phyloP scores from a whole-genome alignment of 805 yeast species.

The Candida argentea region DNA sequence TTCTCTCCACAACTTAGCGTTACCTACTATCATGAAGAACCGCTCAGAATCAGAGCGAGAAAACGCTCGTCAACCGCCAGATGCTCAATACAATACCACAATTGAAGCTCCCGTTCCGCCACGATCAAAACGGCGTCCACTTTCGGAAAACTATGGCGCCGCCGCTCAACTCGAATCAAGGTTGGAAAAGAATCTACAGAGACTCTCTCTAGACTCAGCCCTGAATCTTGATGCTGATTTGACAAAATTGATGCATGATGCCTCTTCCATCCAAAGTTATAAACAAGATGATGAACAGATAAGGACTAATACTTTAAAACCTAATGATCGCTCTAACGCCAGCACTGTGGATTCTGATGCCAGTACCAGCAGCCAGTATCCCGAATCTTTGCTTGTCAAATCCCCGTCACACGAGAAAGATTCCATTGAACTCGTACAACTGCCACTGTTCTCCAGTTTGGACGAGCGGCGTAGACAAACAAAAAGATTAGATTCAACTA shows the following conservation, averaged over 20 bases:
- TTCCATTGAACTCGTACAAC: too few relatives aligned
- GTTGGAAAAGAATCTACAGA: too few relatives aligned
- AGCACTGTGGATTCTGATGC: too few relatives aligned
- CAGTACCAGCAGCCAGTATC: too few relatives aligned
- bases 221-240: constrained; percentile 25
- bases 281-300: constrained; percentile 1
- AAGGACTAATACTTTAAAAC: too few relatives aligned
- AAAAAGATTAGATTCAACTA: background rate
- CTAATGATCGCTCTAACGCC: too few relatives aligned
- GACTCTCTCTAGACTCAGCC: constrained; percentile 8
- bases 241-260: constrained; percentile 28
- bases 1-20: background rate
- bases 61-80: constrained; percentile 18
- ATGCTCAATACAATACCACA: constrained; percentile 20
- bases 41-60: constrained; percentile 1
- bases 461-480: background rate
- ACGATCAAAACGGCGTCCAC: constrained; percentile 28
- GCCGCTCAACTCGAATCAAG: too few relatives aligned
- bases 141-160: constrained; percentile 11
- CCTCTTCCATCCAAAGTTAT: constrained; percentile 7
- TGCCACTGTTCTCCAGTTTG: too few relatives aligned
- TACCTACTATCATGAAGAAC: constrained; percentile 10
- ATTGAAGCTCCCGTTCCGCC: constrained; percentile 29
- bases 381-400: too few relatives aligned
- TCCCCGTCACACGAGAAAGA: too few relatives aligned